Conservation (phyloP, 192 early-diverging fungal species). For the Podila epicladia region DNA sequence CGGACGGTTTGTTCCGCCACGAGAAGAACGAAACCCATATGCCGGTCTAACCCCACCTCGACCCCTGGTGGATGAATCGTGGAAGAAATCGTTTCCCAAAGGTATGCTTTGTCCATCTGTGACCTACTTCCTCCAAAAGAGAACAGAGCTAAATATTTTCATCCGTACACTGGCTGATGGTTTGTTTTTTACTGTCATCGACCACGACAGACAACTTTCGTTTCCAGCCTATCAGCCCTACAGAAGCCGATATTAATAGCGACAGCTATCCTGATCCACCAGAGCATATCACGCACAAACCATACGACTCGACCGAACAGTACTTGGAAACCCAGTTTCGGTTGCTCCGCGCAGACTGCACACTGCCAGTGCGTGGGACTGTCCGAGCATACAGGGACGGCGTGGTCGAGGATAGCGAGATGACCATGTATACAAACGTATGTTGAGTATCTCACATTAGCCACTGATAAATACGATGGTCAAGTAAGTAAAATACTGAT, state of each 20-base stretch:
- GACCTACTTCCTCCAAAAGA: neutral
- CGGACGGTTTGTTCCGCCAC: neutral
- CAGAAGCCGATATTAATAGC: conserved; percentile 16
- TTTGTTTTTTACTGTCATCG: neutral
- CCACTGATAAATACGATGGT: neutral
- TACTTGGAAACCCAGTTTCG: conserved; percentile 63
- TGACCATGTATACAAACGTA: conserved; percentile 40
- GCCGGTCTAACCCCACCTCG: conserved; percentile 5
- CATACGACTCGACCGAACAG: conserved; percentile 57
- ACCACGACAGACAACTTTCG: conserved; percentile 33
- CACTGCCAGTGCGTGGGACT: conserved; percentile 59
- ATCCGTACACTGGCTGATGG: neutral
- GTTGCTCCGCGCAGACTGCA: conserved; percentile 63
- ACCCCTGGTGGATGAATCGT: conserved; percentile 23
- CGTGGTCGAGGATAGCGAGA: conserved; percentile 24
- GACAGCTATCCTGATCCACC: conserved; percentile 54
- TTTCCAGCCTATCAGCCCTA: conserved; percentile 22
- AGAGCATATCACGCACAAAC: conserved; percentile 49
- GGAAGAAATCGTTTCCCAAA: conserved; percentile 17
- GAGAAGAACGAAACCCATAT: conserved; percentile 5
- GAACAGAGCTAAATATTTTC: neutral
- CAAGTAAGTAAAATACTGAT: neutral
- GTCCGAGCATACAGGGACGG: conserved; percentile 39
- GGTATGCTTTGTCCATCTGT: conserved; percentile 4
- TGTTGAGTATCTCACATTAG: neutral